Base-by-base conservation (phyloP, 2,329 filamentous ascomycete species). In the Fusarium musae region DNA sequence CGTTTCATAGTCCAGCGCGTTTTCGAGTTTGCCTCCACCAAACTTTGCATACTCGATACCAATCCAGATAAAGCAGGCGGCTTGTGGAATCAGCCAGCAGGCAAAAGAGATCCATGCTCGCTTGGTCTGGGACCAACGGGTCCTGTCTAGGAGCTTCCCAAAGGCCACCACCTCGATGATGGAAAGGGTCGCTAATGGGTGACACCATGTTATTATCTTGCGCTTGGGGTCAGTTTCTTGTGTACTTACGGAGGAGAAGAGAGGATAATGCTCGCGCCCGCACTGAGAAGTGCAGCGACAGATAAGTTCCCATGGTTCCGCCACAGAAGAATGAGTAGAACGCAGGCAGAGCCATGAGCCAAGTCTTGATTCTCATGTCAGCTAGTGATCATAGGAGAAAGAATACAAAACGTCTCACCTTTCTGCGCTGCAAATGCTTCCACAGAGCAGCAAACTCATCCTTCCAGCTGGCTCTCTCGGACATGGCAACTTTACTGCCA, bases 271-370 rank as follows among this genome's bases (percentile, higher is more conserved):
- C 53, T 9, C 60, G 28, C 4, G 60, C 42, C 1, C 60, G n/a
- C 4, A 63, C 53, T 5, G 60, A 63, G 4, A 59, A 63, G 30
- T 63, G 60, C 9, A 63, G 17, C 0, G 36, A 39, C 1, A 63
- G 12, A n/a, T 63, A 63, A 5, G 60, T 63, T 6, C 53, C 53
- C 60, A 63, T 47, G 4, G 34, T 63, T n/a, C 60, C 60, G 7
- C 60, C 60, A 6, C 37, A 63, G 15, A 63, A 63, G 34, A 63
- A 59, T 0, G 60, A 63, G 34, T 63, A 63, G 16, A 63, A 63
- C 5, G 60, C 60, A 4, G 60, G 60, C 9, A 63, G 15, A 2
- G 37, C 46, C 42, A 49, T 46, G 0, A 63, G 34, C 60, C 53
- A 63, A 5, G 60, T 59, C 60, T 63, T 4, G 3, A 23, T n/a